Evolutionary conservation across 345 rosid genomes (phyloP), one percentile per base, ranked within the genome.

Genomic region (Citrus reticulata): DNA sequence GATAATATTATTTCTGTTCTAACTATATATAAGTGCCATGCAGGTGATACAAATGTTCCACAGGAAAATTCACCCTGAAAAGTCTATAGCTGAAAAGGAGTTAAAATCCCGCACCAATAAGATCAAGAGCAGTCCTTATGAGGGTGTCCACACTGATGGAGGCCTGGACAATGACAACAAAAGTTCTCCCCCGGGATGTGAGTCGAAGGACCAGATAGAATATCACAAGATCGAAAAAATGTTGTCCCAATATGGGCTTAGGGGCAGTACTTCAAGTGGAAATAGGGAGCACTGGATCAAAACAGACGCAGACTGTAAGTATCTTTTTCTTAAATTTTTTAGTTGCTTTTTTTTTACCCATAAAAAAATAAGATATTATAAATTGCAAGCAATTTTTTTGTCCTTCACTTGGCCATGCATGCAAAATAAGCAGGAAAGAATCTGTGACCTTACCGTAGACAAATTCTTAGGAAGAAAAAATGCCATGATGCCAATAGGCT

Each of bases 271-370:
- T 64, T 80, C 90, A 80, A 80, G 81, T 49, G 84, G 76, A 73
- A 84, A 83, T 57, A 78, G 85, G 72, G 98, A 88, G 86, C 89
- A 89, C 88, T 95, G 98, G 98, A 93, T 95, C 90, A 92, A 89
- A 84, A 91, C 97, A 80, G 98, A 95, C 81, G 91, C 90, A 81
- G 93, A 95, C 79, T 95, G 97, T 93, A 90, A 95, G 98, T 93
- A 70, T 71, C 58, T 17, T 54, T 17, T 54, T 17, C 58, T 54
- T 54, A 4, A 42, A 4, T 54, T 19, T 5, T 54, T 54, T 54
- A 4, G 20, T 54, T 19, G 20, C 22, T 5, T 6, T 51, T 16
- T 51, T 51, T 49, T 51, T 0, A 5, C 19, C 3, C 2, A 54
- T 54, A 54, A 54, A 19, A 17, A 4, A 54, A 54, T 5, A 54